Conservation (phyloP, 148 eudicot species). For the Persicaria maculosa region DNA sequence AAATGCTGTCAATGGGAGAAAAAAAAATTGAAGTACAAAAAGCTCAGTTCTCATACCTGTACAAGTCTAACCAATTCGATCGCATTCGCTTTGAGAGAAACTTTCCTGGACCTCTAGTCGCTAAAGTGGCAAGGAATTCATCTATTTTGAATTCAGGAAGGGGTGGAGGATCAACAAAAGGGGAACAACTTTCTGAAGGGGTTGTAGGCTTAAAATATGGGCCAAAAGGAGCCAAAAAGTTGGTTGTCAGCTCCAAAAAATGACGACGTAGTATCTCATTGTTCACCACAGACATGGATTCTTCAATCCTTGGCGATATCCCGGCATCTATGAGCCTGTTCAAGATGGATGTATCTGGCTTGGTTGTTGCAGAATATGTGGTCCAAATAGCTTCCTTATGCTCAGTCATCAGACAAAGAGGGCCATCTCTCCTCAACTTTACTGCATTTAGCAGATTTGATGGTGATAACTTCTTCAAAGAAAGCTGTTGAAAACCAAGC, state of each 20-base stretch:
- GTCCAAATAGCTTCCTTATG: slow-evolving; percentile 97
- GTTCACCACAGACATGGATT: slow-evolving; percentile 98
- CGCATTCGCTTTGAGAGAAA: slow-evolving; percentile 86
- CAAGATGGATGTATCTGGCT: slow-evolving; percentile 91
- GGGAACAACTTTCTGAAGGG: slow-evolving; percentile 88
- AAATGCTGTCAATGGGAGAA: background rate
- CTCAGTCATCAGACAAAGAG: slow-evolving; percentile 91
- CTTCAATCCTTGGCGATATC: slow-evolving; percentile 80
- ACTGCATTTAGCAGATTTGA: slow-evolving; percentile 75
- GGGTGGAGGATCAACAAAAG: slow-evolving; percentile 85
- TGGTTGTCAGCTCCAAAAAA: slow-evolving; percentile 94
- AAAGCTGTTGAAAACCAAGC: slow-evolving; percentile 44
- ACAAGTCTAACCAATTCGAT: slow-evolving; percentile 89
- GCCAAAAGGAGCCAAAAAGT: slow-evolving; percentile 91
- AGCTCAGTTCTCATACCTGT: slow-evolving; percentile 43
- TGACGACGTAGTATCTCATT: slow-evolving; percentile 94
- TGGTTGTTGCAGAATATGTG: slow-evolving; percentile 60
- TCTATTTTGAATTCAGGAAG: slow-evolving; percentile 59
- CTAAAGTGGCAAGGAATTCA: slow-evolving; percentile 66
- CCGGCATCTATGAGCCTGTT: slow-evolving; percentile 97
- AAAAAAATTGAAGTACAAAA: background rate
- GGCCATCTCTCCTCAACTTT: slow-evolving; percentile 86
- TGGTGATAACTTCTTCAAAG: slow-evolving; percentile 78
- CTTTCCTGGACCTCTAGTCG: slow-evolving; percentile 95
- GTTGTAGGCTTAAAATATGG: slow-evolving; percentile 77